These are phyloP conservation scores for Boletus sensibilis DNA, from an alignment of 768 basidiomycete species.

Conservation along the genomic window DNA sequence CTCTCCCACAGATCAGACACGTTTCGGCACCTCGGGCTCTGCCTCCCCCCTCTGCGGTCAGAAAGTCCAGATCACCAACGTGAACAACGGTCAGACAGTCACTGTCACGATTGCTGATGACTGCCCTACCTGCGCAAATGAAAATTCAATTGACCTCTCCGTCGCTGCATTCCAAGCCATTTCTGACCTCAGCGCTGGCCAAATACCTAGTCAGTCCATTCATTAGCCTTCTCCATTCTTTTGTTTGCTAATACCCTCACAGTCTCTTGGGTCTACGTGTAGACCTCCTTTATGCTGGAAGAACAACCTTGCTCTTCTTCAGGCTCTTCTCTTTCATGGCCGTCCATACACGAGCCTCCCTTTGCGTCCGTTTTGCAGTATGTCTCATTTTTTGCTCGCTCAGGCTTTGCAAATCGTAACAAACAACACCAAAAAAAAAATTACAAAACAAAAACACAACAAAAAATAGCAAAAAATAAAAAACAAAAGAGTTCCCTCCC, in stretches of 20 bases:
- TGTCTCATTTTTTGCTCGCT: no score
- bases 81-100: slow-evolving; percentile 49
- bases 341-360: no score
- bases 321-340: no score
- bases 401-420: no score
- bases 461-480: no score
- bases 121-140: slow-evolving; percentile 74
- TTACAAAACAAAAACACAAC: no score
- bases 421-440: no score
- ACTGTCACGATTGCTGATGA: slow-evolving; percentile 70
- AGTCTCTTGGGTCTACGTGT: slow-evolving; percentile 34
- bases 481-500: no score
- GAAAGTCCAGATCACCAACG: slow-evolving; percentile 62
- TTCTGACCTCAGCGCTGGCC: slow-evolving; percentile 48
- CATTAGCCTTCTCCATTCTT: neutral
- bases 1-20: slow-evolving; percentile 41
- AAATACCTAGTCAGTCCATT: slow-evolving; percentile 51
- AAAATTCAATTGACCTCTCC: slow-evolving; percentile 76
- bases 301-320: no score
- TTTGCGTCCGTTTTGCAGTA: no score
- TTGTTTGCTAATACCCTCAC: neutral
- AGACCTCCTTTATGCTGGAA: slow-evolving; percentile 10
- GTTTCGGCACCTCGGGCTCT: slow-evolving; percentile 49
- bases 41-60: slow-evolving; percentile 64
- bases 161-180: slow-evolving; percentile 61